Evolutionary conservation across 352 stramenopile genomes (phyloP).

Genomic region (Globisporangium perplexum): DNA sequence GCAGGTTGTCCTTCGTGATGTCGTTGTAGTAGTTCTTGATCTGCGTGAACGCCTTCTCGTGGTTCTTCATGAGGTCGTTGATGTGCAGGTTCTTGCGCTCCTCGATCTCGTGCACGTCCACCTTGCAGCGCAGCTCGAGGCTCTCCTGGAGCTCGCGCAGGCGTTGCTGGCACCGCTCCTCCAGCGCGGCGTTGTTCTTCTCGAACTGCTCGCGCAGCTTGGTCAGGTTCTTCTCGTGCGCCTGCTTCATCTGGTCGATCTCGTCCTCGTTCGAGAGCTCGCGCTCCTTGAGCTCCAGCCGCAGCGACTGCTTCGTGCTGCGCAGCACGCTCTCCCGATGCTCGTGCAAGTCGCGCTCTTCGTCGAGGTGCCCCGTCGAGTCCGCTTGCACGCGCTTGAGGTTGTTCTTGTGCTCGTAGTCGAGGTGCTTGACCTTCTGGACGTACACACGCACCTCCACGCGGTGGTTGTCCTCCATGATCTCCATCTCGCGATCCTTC

Average conservation of each 20-base stretch:
- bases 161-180: slow-evolving; percentile 61
- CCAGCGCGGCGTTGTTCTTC: slow-evolving; percentile 73
- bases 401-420: slow-evolving; percentile 95
- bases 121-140: slow-evolving; percentile 89
- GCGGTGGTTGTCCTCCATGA: slow-evolving; percentile 94
- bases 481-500: slow-evolving; percentile 94
- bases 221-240: slow-evolving; percentile 90
- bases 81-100: slow-evolving; percentile 95
- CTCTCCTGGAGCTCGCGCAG: slow-evolving; percentile 74
- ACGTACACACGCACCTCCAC: slow-evolving; percentile 91
- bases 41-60: slow-evolving; percentile 90
- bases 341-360: slow-evolving; percentile 68
- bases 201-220: slow-evolving; percentile 91
- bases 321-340: slow-evolving; percentile 59
- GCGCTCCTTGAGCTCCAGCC: slow-evolving; percentile 78
- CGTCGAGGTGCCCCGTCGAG: slow-evolving; percentile 54
- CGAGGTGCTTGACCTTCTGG: slow-evolving; percentile 94
- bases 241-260: slow-evolving; percentile 87
- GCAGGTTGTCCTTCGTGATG: slow-evolving; percentile 92
- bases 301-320: slow-evolving; percentile 66
- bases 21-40: slow-evolving; percentile 97
- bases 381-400: slow-evolving; percentile 81
- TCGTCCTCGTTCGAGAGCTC: slow-evolving; percentile 86
- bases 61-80: slow-evolving; percentile 94
- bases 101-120: slow-evolving; percentile 92